Percentiles rank a stretch among this genome's conserved stretches.
phyloP scores from a whole-genome alignment of 1,139 yeast genomes.

The Tardiomyces blankii region DNA sequence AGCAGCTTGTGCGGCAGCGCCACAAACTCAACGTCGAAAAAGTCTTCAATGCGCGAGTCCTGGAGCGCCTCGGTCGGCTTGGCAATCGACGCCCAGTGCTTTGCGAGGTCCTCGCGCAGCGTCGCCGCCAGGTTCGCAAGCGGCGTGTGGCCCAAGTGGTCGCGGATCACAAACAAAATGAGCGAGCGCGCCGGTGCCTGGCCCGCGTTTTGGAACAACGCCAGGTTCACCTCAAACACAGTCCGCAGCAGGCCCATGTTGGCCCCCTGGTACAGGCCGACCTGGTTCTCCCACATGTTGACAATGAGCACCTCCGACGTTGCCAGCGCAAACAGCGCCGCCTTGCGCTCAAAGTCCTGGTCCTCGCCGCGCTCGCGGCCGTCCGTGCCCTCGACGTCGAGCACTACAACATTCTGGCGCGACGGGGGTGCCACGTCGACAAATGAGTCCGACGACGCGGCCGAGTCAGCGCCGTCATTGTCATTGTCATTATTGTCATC shows the following conservation, averaged over 20 bases:
- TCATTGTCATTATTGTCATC: slow-evolving; percentile 8
- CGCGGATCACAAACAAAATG: slow-evolving; percentile 81
- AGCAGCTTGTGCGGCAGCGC: slow-evolving; percentile 79
- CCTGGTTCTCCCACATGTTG: slow-evolving; percentile 95
- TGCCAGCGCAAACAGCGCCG: slow-evolving; percentile 88
- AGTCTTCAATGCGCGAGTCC: slow-evolving; percentile 54
- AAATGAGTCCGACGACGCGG: slow-evolving; percentile 9
- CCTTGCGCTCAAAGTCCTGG: slow-evolving; percentile 93
- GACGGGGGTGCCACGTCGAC: slow-evolving; percentile 4
- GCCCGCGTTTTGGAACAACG: slow-evolving; percentile 48
- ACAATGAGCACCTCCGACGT: slow-evolving; percentile 85
- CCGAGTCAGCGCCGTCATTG: slow-evolving; percentile 2
- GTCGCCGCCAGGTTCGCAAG: slow-evolving; percentile 59
- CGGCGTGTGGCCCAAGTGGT: slow-evolving; percentile 84
- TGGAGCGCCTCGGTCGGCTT: slow-evolving; percentile 44
- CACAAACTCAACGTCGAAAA: slow-evolving; percentile 74
- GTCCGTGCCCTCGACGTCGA: slow-evolving; percentile 98
- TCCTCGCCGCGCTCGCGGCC: slow-evolving; percentile 98
- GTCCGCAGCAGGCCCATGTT: slow-evolving; percentile 93
- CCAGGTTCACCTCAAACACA: slow-evolving; percentile 87
- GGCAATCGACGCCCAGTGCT: slow-evolving; percentile 67
- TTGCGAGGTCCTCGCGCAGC: slow-evolving; percentile 53
- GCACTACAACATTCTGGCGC: slow-evolving; percentile 43
- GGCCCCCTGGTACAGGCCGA: slow-evolving; percentile 95
- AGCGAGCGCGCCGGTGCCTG: slow-evolving; percentile 45